Evolutionary conservation across 2,329 filamentous ascomycete species (phyloP), one percentile per base, ranked within the genome.

Genomic region (Didymella pinodella): DNA sequence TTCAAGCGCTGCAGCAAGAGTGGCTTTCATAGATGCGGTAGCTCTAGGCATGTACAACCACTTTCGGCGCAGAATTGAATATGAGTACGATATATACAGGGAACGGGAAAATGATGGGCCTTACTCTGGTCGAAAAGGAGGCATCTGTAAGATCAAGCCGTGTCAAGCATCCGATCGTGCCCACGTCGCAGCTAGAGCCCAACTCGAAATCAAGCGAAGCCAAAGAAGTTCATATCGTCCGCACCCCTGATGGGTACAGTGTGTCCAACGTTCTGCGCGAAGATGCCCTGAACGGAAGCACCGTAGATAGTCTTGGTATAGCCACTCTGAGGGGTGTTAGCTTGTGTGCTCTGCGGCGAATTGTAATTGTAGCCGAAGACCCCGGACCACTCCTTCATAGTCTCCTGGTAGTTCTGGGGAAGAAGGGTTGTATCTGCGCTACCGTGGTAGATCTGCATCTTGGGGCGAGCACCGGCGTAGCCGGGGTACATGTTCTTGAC

Each of bases 381-480:
- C 53, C 69, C 70, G 8, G 69, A 63, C 70, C 70, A 74, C 54
- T 76, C 64, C 59, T 75, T 76, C 61, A 72, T 71, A 3, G 82
- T 82, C 77, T 88, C 86, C 44, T 84, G 72, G 70, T 85, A 86
- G 74, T 86, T 87, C 62, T 81, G 78, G 3, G 81, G 81, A 51
- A 76, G 75, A 14, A 87, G 75, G 0, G 80, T 84, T 3, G 71
- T 71, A 67, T 87, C 85, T 0, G 73, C 74, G 43, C 79, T 80
- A 48, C 85, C 85, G 67, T 87, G 85, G 73, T 84, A 87, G 66
- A 87, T 80, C 67, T 85, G 83, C 81, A 88, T 84, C 62, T 78
- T 81, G 3, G 85, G 84, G 2, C 83, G 78, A 0, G 77, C 38
- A 8, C 84, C 84, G 6, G 68, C 74, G 70, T 84, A 86, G 26